A percentile compares a stretch with the other conserved stretches of the same genome.
These are phyloP conservation scores for Carpinus fangiana DNA, from an alignment of 306 rosid genomes.

Conservation along the genomic window DNA sequence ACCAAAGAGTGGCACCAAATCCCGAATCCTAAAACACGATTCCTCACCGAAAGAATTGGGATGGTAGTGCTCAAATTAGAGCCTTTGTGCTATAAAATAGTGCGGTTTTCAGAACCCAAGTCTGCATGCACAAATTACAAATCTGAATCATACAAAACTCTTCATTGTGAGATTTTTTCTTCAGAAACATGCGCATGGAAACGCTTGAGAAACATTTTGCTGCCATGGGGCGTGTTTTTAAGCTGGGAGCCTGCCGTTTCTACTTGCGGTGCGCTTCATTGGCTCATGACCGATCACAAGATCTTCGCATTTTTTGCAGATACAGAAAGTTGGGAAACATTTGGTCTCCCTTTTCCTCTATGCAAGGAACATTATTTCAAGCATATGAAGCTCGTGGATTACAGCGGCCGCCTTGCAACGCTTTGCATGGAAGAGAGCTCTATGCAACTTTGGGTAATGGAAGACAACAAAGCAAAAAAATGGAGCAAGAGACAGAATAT, in stretches of 20 bases:
- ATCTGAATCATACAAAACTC: too few relatives aligned
- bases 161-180: not conserved
- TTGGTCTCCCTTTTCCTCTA: not conserved
- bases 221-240: too few relatives aligned
- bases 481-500: not conserved
- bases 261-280: not conserved
- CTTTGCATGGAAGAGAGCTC: not conserved
- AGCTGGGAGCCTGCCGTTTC: not conserved
- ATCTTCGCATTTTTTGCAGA: not conserved
- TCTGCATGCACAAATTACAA: not conserved
- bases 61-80: conserved; percentile 3
- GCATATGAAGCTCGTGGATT: not conserved
- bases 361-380: not conserved
- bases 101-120: not conserved
- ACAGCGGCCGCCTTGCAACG: conserved; percentile 9
- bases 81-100: conserved; percentile 7
- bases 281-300: not conserved
- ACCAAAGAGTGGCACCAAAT: not conserved
- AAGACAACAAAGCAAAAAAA: not conserved
- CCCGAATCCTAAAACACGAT: conserved; percentile 1
- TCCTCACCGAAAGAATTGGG: too few relatives aligned
- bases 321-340: conserved; percentile 1
- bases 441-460: not conserved
- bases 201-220: not conserved
- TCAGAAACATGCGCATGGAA: conserved; percentile 10